Evolutionary conservation across 371 early-diverging fungal species (phyloP).

Genomic region (Coemansia sp.): DNA sequence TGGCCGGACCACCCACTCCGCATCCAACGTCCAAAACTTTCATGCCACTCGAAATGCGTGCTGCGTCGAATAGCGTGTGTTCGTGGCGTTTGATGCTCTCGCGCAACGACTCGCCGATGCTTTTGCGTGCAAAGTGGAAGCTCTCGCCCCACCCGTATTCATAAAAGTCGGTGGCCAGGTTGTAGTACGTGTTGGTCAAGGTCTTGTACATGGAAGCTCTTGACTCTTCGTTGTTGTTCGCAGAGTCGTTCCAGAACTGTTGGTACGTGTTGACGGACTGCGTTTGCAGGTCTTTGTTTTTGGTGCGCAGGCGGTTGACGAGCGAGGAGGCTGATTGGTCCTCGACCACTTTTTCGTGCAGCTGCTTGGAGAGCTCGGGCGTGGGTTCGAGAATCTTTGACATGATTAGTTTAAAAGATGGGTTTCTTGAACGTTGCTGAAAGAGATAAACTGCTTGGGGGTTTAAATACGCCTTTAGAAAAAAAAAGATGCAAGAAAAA

Average conservation of each 20-base stretch:
- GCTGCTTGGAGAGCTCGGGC: conserved; percentile 49
- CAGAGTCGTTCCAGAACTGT: conserved; percentile 44
- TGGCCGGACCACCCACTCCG: conserved; percentile 92
- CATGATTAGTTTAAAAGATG: conserved; percentile 5
- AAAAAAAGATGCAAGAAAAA: neutral
- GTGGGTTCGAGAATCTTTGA: conserved; percentile 49
- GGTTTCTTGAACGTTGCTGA: neutral
- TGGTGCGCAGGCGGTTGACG: conserved; percentile 52
- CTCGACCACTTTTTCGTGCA: conserved; percentile 49
- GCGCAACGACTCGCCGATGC: conserved; percentile 71
- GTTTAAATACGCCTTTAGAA: too few relatives aligned
- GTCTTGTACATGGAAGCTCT: conserved; percentile 64
- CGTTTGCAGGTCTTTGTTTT: conserved; percentile 57
- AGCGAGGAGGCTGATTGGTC: conserved; percentile 33
- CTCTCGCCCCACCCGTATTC: conserved; percentile 87
- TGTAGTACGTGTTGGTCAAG: conserved; percentile 77
- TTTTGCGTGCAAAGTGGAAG: conserved; percentile 89
- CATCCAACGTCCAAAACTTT: conserved; percentile 86
- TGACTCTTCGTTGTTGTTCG: conserved; percentile 52
- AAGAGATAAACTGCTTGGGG: too few relatives aligned
- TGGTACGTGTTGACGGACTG: conserved; percentile 51
- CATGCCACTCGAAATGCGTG: conserved; percentile 66
- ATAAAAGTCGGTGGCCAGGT: conserved; percentile 83
- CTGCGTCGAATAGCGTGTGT: conserved; percentile 76
- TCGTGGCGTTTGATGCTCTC: conserved; percentile 89